Percentiles rank a stretch among this genome's conserved stretches.
Evolutionary conservation across 2,329 filamentous ascomycete species (phyloP).

Genomic region (Penicillium sp.): DNA sequence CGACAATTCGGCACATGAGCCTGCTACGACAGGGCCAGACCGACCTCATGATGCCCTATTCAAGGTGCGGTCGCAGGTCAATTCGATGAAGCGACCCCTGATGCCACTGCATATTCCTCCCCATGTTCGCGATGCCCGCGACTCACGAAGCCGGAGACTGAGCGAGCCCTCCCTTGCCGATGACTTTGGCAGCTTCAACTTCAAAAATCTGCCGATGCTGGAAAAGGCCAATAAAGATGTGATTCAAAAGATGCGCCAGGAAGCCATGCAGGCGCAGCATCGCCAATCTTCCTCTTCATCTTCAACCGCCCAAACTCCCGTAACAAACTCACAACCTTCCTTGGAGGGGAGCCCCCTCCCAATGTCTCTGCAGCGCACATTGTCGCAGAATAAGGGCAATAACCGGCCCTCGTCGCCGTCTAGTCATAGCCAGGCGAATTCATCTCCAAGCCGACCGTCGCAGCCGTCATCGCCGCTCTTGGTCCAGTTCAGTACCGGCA

Average conservation of each 20-base stretch:
- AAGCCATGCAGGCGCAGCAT: conserved; percentile 69
- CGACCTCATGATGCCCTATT: conserved; percentile 92
- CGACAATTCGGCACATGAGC: conserved; percentile 67
- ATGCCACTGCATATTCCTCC: conserved; percentile 96
- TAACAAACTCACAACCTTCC: conserved; percentile 45
- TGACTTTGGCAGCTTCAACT: conserved; percentile 93
- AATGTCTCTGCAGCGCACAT: conserved; percentile 71
- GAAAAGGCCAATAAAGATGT: conserved; percentile 99
- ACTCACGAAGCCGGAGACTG: conserved; percentile 76
- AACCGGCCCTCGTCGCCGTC: conserved; percentile 85
- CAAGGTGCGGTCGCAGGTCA: conserved; percentile 79
- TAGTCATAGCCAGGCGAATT: conserved; percentile 68
- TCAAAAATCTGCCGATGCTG: conserved; percentile 93
- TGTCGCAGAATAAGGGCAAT: conserved; percentile 73
- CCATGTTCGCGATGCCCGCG: conserved; percentile 87
- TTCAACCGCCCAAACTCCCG: conserved; percentile 18
- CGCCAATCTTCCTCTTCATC: conserved; percentile 39
- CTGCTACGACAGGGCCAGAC: conserved; percentile 66
- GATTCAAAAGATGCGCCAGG: conserved; percentile 88
- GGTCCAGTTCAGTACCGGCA: conserved; percentile 89
- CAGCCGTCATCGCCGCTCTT: conserved; percentile 83
- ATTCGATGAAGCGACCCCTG: conserved; percentile 78
- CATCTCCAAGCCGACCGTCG: conserved; percentile 81
- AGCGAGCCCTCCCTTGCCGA: conserved; percentile 86
- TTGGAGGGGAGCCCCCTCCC: conserved; percentile 82